phyloP scores from a whole-genome alignment of 2,329 filamentous ascomycete genomes.

The Colletotrichum higginsianum region DNA sequence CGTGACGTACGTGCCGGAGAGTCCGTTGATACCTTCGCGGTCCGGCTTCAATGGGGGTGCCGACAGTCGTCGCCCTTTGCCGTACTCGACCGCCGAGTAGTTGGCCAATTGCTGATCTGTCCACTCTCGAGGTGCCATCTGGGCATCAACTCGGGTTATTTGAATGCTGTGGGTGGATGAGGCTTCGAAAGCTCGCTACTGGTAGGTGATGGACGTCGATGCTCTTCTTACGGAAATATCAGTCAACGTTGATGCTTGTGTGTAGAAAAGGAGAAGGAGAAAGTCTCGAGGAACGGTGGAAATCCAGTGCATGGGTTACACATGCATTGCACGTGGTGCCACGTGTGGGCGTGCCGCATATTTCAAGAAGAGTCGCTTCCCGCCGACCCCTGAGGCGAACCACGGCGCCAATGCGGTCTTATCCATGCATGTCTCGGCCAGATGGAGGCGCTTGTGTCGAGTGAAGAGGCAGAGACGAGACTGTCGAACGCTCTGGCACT shows the following conservation, averaged over 20 bases:
- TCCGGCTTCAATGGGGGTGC: constrained; percentile 10
- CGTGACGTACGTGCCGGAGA: constrained; percentile 26
- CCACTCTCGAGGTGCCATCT: constrained; percentile 19
- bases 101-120: constrained; percentile 2
- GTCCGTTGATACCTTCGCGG: neutral
- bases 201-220: neutral
- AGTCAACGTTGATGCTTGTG: neutral
- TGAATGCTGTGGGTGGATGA: too few species aligned
- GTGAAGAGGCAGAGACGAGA: neutral
- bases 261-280: neutral
- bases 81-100: constrained; percentile 6
- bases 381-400: neutral
- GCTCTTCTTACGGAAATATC: neutral
- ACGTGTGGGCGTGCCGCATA: constrained; percentile 4
- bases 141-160: neutral
- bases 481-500: neutral
- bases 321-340: constrained; percentile 5
- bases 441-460: neutral
- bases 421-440: neutral
- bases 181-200: neutral
- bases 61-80: constrained; percentile 1
- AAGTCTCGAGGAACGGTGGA: neutral
- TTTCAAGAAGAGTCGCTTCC: neutral
- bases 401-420: neutral
- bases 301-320: neutral